These are phyloP conservation scores for Exophiala lecanii-corni DNA, from an alignment of 2,329 filamentous ascomycete genomes.

Conservation along the genomic window DNA sequence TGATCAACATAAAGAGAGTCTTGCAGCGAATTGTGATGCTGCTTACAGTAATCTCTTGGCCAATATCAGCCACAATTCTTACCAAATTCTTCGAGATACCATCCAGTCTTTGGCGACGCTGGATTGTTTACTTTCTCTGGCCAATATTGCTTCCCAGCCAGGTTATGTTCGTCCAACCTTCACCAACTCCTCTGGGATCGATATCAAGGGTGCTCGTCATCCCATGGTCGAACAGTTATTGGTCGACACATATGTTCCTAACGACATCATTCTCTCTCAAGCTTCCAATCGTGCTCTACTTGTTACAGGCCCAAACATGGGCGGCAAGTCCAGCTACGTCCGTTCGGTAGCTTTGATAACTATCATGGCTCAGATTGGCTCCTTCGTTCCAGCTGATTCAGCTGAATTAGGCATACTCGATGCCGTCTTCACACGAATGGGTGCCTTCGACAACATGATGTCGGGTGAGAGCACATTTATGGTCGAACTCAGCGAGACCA, in stretches of 20 bases:
- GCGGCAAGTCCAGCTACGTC: conserved; percentile 96
- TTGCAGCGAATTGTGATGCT: conserved; percentile 83
- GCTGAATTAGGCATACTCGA: conserved; percentile 78
- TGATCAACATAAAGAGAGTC: conserved; percentile 89
- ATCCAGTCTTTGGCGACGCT: conserved; percentile 80
- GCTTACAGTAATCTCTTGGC: conserved; percentile 70
- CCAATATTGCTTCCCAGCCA: conserved; percentile 76
- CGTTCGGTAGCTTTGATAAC: conserved; percentile 85
- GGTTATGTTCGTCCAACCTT: conserved; percentile 79
- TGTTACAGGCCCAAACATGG: conserved; percentile 97
- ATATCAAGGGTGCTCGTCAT: conserved; percentile 72
- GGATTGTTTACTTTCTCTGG: conserved; percentile 84
- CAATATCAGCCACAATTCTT: conserved; percentile 68
- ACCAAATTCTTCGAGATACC: conserved; percentile 83
- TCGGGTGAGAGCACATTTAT: conserved; percentile 95
- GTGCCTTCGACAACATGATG: conserved; percentile 92
- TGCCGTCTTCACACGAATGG: conserved; percentile 92
- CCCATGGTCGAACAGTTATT: conserved; percentile 94
- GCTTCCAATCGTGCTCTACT: conserved; percentile 68
- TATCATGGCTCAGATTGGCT: conserved; percentile 92
- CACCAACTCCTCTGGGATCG: conserved; percentile 61
- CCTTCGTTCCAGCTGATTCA: conserved; percentile 77
- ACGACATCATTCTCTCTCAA: conserved; percentile 69
- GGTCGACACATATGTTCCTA: conserved; percentile 83
- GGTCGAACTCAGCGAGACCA: conserved; percentile 92